phyloP scores from a whole-genome alignment of 2,329 filamentous ascomycete genomes.

The Fusarium nanum region DNA sequence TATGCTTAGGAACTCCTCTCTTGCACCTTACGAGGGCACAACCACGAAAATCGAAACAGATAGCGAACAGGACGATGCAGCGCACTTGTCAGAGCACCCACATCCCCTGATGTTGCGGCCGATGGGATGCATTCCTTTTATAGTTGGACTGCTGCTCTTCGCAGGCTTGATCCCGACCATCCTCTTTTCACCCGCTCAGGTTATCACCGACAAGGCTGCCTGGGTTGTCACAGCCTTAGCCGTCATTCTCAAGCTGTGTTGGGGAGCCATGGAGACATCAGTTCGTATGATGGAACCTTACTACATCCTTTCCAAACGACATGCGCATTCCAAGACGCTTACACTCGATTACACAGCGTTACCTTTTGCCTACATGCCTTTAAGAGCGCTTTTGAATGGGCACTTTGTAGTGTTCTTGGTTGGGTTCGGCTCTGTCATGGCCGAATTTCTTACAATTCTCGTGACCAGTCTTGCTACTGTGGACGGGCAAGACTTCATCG shows the following conservation, averaged over 20 bases:
- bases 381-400: conserved; percentile 70
- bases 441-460: conserved; percentile 78
- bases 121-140: conserved; percentile 69
- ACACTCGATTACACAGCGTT: conserved; percentile 79
- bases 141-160: conserved; percentile 68
- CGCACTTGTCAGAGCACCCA: conserved; percentile 68
- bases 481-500: conserved; percentile 70
- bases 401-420: conserved; percentile 76
- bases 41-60: conserved; percentile 55
- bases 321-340: conserved; percentile 73
- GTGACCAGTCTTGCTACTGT: conserved; percentile 74
- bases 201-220: conserved; percentile 70
- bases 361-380: conserved; percentile 73
- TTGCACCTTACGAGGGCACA: conserved; percentile 71
- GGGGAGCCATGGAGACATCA: conserved; percentile 75
- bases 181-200: conserved; percentile 67
- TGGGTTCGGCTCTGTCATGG: conserved; percentile 76
- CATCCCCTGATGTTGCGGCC: conserved; percentile 76
- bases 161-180: conserved; percentile 69
- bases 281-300: conserved; percentile 81
- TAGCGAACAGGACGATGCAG: conserved; percentile 60
- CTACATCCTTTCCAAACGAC: conserved; percentile 73
- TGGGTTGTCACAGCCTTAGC: conserved; percentile 75
- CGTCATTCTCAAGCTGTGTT: conserved; percentile 74
- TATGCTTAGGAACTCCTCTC: conserved; percentile 75